Conservation (phyloP, 2,329 filamentous ascomycete species). For the Thermoascus crustaceus region DNA sequence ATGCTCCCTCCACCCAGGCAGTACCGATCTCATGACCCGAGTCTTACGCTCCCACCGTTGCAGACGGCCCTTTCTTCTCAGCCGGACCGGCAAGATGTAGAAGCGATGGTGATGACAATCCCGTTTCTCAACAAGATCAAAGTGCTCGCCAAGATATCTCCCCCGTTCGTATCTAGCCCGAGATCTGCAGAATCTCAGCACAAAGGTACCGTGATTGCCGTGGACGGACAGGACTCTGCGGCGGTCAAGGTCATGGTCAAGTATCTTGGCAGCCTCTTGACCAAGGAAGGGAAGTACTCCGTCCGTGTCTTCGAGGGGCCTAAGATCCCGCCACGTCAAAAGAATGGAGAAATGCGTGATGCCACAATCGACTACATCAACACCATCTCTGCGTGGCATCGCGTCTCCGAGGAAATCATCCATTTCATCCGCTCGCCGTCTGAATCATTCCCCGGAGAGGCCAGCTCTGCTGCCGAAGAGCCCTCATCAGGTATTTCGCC, state of each 20-base stretch:
- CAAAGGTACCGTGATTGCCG: slow-evolving; percentile 71
- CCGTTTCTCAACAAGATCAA: slow-evolving; percentile 68
- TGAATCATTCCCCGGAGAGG: slow-evolving; percentile 7
- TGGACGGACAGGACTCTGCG: slow-evolving; percentile 64
- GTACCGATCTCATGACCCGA: slow-evolving; percentile 36
- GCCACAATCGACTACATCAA: slow-evolving; percentile 54
- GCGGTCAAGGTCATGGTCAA: slow-evolving; percentile 59
- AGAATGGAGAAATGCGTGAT: slow-evolving; percentile 32
- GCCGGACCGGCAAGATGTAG: slow-evolving; percentile 42
- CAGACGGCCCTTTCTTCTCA: slow-evolving; percentile 33
- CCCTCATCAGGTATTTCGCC: slow-evolving; percentile 20
- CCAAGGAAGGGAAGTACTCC: slow-evolving; percentile 44
- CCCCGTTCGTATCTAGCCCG: slow-evolving; percentile 46
- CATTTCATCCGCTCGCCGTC: slow-evolving; percentile 42
- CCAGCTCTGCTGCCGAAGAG: slow-evolving; percentile 15
- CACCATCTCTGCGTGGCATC: slow-evolving; percentile 66
- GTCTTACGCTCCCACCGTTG: slow-evolving; percentile 47
- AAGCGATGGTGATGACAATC: slow-evolving; percentile 68
- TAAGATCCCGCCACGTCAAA: slow-evolving; percentile 18
- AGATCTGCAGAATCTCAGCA: slow-evolving; percentile 26
- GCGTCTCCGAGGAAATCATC: slow-evolving; percentile 62
- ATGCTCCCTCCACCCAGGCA: slow-evolving; percentile 52
- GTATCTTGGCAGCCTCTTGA: slow-evolving; percentile 51
- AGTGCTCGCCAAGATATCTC: slow-evolving; percentile 66
- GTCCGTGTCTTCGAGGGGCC: slow-evolving; percentile 45